phyloP scores from a whole-genome alignment of 768 basidiomycete genomes.

The Boletus edulis region DNA sequence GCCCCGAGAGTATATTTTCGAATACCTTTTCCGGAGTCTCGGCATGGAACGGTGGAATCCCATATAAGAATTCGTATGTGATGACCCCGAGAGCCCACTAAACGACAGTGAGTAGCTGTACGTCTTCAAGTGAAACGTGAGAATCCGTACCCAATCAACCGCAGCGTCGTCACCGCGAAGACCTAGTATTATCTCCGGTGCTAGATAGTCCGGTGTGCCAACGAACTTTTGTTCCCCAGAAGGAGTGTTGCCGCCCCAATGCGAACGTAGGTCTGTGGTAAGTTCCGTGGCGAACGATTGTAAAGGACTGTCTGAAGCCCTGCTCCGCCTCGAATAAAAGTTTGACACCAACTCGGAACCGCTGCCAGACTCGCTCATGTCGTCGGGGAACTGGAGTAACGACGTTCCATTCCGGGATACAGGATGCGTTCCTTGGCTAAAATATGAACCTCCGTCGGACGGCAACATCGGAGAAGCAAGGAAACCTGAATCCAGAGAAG shows the following conservation, averaged over 20 bases:
- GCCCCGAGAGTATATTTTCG: slow-evolving; percentile 94
- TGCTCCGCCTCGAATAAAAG: slow-evolving; percentile 50
- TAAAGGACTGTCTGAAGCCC: slow-evolving; percentile 68
- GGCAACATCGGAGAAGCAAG: slow-evolving; percentile 73
- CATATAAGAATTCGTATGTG: slow-evolving; percentile 96
- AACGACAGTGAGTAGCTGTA: slow-evolving; percentile 14
- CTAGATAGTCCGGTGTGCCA: slow-evolving; percentile 96
- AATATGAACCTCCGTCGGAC: slow-evolving; percentile 77
- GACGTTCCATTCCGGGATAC: slow-evolving; percentile 59
- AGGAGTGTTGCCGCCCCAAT: slow-evolving; percentile 59
- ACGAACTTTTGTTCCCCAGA: slow-evolving; percentile 87
- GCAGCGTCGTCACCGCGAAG: slow-evolving; percentile 91
- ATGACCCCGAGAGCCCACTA: slow-evolving; percentile 99
- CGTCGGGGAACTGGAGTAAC: slow-evolving; percentile 73
- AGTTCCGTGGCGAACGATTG: slow-evolving; percentile 87
- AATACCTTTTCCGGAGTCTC: slow-evolving; percentile 97
- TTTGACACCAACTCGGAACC: slow-evolving; percentile 72
- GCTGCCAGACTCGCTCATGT: slow-evolving; percentile 81
- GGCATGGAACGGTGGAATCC: slow-evolving; percentile 96
- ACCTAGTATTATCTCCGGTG: slow-evolving; percentile 93
- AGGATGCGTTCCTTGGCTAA: slow-evolving; percentile 62
- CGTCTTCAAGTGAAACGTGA: slow-evolving; percentile 7
- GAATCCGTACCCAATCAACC: slow-evolving; percentile 87
- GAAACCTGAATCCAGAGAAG: slow-evolving; percentile 78
- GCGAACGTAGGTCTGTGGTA: slow-evolving; percentile 78